phyloP scores from a whole-genome alignment of 805 yeast genomes.

The Zygoascus tannicola region DNA sequence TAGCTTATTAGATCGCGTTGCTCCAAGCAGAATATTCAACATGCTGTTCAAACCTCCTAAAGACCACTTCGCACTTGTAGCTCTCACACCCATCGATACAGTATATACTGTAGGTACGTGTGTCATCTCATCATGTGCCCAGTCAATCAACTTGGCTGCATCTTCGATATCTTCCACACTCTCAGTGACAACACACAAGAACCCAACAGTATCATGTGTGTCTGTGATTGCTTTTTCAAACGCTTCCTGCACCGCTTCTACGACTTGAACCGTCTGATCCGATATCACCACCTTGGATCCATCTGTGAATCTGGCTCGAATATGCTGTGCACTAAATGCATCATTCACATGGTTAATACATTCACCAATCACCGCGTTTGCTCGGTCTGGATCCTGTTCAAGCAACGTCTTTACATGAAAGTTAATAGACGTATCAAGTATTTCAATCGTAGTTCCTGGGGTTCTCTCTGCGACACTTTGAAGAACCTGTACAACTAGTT shows the following conservation, averaged over 20 bases:
- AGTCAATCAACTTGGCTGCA: slow-evolving; percentile 23
- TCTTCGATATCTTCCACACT: slow-evolving; percentile 19
- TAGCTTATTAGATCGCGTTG: too few relatives aligned
- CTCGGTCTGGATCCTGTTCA: slow-evolving; percentile 50
- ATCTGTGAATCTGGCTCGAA: slow-evolving; percentile 65
- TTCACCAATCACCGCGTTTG: slow-evolving; percentile 66
- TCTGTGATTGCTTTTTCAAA: slow-evolving; percentile 7
- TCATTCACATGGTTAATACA: slow-evolving; percentile 78
- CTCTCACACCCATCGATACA: slow-evolving; percentile 23
- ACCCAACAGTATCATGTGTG: slow-evolving; percentile 15
- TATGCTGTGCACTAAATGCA: slow-evolving; percentile 47
- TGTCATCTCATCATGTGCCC: slow-evolving; percentile 19
- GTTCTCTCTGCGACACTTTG: slow-evolving; percentile 60
- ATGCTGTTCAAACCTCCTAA: slow-evolving; percentile 28
- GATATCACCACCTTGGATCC: slow-evolving; percentile 64
- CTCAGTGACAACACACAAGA: slow-evolving; percentile 20
- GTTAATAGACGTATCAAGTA: slow-evolving; percentile 66
- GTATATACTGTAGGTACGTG: slow-evolving; percentile 18
- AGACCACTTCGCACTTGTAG: slow-evolving; percentile 24
- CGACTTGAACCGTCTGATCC: slow-evolving; percentile 41
- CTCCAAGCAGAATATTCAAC: slow-evolving; percentile 18
- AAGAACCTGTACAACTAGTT: slow-evolving; percentile 45
- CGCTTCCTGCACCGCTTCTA: slow-evolving; percentile 39
- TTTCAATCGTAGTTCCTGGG: slow-evolving; percentile 66
- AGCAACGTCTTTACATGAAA: slow-evolving; percentile 62